Base-by-base conservation (phyloP, 2,329 filamentous ascomycete genomes). In the Apiospora sp. region DNA sequence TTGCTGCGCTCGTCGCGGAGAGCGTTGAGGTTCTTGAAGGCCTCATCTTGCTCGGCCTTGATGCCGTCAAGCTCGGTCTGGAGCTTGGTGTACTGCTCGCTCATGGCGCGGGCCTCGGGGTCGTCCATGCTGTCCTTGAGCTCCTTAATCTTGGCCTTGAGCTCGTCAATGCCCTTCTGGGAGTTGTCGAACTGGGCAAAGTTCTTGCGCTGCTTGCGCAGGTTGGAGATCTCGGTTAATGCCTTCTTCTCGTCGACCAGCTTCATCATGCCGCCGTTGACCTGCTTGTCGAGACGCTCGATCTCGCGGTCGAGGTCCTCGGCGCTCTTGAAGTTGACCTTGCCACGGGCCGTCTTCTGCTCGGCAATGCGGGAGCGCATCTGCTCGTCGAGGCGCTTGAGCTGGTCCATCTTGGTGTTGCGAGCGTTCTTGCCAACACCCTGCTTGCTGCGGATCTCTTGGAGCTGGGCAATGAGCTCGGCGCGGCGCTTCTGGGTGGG, bases 241-340 rank as follows among this genome's bases (percentile, higher is more conserved):
- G 94, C 92, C 89, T 98, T 98, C 88, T 94, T 97, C 90, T 98
- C 96, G 79, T 99, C 96, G 14, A 98, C 96, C 70, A 99, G 87
- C 86, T 95, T 97, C 93, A 99, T 95, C 82, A 90, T 93, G 76
- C 96, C 96, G 48, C 91, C 90, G 82, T 97, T 94, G 78, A 98
- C 95, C 82, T 96, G 90, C 84, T 92, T 92, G 77, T 98, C 94
- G 71, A 98, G 91, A 70, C 88, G 87, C 73, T 90, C 89, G 78
- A 98, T 96, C 84, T 96, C 91, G 75, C 88, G 88, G 82, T 98
- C 94, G 76, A 99, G 86, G 75, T 98, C 96, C 72, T 98, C 95
- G 71, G 91, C 90, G 78, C 87, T 94, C 90, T 96, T 98, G 90
- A 92, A 98, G 10, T 91, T 87, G 74, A 97, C 89, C 82, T 94